These are phyloP conservation scores for Przewalskia tangutica DNA, from an alignment of 257 asterid genomes.

Conservation along the genomic window DNA sequence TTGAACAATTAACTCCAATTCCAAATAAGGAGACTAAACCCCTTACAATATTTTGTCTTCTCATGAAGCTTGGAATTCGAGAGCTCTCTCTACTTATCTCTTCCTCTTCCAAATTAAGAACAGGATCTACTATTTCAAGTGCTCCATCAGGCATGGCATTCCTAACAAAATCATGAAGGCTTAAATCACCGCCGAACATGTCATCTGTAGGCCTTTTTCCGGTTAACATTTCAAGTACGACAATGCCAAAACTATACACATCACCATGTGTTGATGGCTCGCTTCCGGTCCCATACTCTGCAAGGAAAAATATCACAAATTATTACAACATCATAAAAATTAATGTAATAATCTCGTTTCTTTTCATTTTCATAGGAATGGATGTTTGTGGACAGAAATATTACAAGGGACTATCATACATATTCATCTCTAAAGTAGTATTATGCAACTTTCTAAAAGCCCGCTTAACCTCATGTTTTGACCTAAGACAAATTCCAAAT, in stretches of 20 bases:
- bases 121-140: constrained; percentile 12
- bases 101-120: neutral
- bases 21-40: neutral
- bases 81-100: neutral
- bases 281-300: constrained; percentile 20
- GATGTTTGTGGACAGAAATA: too few species aligned
- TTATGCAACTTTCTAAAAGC: too few species aligned
- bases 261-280: constrained; percentile 13
- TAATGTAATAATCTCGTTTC: too few species aligned
- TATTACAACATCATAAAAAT: neutral
- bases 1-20: constrained; percentile 14
- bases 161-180: constrained; percentile 9
- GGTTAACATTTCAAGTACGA: constrained; percentile 19
- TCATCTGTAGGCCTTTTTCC: constrained; percentile 15
- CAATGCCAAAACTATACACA: constrained; percentile 19
- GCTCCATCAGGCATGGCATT: neutral
- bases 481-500: neutral
- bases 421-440: neutral
- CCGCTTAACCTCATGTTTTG: neutral
- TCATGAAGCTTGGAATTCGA: neutral
- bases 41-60: neutral
- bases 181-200: neutral
- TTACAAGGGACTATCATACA: neutral
- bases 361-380: too few species aligned
- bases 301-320: neutral